phyloP scores from a whole-genome alignment of 2,329 filamentous ascomycete genomes.

The Drechmeria coniospora region DNA sequence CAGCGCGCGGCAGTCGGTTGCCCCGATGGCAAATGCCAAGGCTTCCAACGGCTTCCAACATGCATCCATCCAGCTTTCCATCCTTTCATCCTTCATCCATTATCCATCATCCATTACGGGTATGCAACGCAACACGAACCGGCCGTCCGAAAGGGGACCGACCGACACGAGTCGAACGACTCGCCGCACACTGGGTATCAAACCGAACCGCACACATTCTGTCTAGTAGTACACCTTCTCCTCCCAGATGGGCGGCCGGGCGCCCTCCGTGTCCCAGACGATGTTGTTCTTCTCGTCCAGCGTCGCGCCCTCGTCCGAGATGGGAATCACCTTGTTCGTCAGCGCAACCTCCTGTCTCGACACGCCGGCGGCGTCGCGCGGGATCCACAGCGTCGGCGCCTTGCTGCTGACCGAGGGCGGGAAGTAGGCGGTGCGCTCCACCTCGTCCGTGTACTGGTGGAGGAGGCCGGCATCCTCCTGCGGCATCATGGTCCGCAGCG shows the following conservation, averaged over 20 bases:
- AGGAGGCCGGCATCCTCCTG: constrained; percentile 28
- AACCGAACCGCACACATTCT: too few species aligned
- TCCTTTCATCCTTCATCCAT: too few species aligned
- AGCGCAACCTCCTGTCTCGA: constrained; percentile 56
- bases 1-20: too few species aligned
- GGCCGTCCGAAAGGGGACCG: too few species aligned
- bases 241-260: constrained; percentile 27
- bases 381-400: constrained; percentile 59
- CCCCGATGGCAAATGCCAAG: too few species aligned
- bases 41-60: too few species aligned
- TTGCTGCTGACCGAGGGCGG: constrained; percentile 51
- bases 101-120: too few species aligned
- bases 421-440: constrained; percentile 54
- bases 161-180: too few species aligned
- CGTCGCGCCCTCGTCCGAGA: constrained; percentile 56
- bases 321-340: constrained; percentile 49
- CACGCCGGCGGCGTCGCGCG: constrained; percentile 53
- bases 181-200: too few species aligned
- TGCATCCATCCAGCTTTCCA: too few species aligned
- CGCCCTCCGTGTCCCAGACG: constrained; percentile 24
- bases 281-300: constrained; percentile 48
- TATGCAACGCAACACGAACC: too few species aligned
- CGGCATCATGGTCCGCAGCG: constrained; percentile 57
- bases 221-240: constrained; percentile 29
- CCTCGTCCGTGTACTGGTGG: constrained; percentile 44